Percentiles rank a stretch among this genome's conserved stretches.
Conservation (phyloP, 352 stramenopile species). For the Globisporangium carolinianum region DNA sequence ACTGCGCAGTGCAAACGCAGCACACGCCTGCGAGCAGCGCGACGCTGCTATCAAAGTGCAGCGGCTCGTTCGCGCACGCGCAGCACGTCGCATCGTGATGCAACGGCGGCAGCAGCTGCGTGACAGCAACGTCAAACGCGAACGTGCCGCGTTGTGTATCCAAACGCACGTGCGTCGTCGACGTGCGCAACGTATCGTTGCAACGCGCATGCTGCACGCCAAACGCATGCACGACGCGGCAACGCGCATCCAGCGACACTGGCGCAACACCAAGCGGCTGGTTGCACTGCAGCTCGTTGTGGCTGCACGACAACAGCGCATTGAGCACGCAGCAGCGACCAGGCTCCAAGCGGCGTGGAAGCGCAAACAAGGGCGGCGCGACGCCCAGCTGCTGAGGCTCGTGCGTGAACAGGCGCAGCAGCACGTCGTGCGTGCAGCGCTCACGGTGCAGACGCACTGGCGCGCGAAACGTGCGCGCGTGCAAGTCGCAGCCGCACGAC, state of each 20-base stretch:
- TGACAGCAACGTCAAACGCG: conserved; percentile 18
- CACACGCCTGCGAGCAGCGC: conserved; percentile 24
- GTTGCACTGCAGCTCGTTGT: conserved; percentile 34
- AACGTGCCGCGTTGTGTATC: conserved; percentile 37
- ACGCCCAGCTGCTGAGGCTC: conserved; percentile 30
- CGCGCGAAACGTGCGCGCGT: conserved; percentile 25
- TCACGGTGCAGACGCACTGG: conserved; percentile 49
- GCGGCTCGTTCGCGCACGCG: conserved; percentile 39
- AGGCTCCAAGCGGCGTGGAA: conserved; percentile 57
- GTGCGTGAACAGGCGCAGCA: conserved; percentile 32
- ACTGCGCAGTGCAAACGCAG: conserved; percentile 22
- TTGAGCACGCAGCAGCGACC: conserved; percentile 36
- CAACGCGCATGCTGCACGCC: conserved; percentile 15
- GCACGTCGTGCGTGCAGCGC: conserved; percentile 19
- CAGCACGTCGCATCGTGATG: conserved; percentile 28
- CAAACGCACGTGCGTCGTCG: conserved; percentile 36
- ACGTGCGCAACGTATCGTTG: conserved; percentile 29
- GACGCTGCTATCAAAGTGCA: conserved; percentile 61
- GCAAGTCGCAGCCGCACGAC: conserved; percentile 20
- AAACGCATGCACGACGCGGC: conserved; percentile 28
- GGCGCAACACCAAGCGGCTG: conserved; percentile 38
- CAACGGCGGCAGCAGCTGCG: conserved; percentile 28
- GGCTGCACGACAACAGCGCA: conserved; percentile 21
- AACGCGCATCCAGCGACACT: conserved; percentile 38
- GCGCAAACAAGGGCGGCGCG: conserved; percentile 36